Base-by-base conservation (phyloP, 2,329 filamentous ascomycete genomes). In the Emmonsiellopsis sp. region DNA sequence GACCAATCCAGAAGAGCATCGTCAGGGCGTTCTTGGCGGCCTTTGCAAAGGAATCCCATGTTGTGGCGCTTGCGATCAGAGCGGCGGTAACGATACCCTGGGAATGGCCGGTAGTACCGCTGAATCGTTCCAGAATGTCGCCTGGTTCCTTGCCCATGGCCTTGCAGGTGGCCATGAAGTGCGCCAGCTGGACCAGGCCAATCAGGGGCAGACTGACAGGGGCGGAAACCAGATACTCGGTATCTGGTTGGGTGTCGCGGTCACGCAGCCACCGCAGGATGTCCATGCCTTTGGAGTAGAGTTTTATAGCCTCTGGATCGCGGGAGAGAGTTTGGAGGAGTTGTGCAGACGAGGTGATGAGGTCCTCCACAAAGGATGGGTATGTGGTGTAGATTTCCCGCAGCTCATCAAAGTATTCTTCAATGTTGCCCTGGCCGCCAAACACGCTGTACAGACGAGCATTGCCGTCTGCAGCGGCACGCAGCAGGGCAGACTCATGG, bases 401-500 rank as follows among this genome's bases (percentile, higher is more conserved):
- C 58, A 98, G 81, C 76, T 98, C 93, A 62, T 98, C 92, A 65
- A 98, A 98, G 74, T 98, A 98, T 74, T 98, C 94, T 73, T 98
- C 92, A 59, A 98, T 97, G 72, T 98, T 98, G 63, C 93, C 93
- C 71, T 98, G 93, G 6, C 93, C 93, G 56, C 93, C 93, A 62
- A 97, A 95, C 57, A 98, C 90, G 60, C 85, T 91, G 76, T 95
- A 98, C 56, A 98, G 82, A 63, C 83, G 85, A 52, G 91, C 91
- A 53, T 85, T 84, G 57, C 83, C 85, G 58, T 96, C 91, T 46
- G 87, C 84, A 8, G 89, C 89, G 50, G 93, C 92, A 61, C 93
- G 83, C 67, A 96, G 82, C 46, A 98, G 80, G 37, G 93, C 94
- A 41, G 94, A 97, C 68, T 95, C 88, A 70, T 98, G 92, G 31